Base-by-base conservation (phyloP, 176 grass and related monocot species). In the Oryza brachyantha region DNA sequence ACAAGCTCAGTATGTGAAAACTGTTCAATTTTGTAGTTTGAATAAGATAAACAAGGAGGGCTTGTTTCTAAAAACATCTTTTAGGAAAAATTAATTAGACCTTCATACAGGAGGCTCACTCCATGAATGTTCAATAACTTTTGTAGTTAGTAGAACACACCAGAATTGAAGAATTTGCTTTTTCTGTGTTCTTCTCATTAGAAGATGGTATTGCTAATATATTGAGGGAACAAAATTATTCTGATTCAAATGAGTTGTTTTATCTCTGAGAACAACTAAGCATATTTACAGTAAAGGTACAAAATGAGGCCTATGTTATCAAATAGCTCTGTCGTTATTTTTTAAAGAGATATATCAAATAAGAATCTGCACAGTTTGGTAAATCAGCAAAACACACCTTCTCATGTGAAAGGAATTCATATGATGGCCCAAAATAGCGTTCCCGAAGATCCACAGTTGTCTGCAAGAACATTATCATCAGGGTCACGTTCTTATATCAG, bases 371-470 rank as follows among this genome's bases (percentile, higher is more conserved):
- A 26, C 1, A 4, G 17, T 71, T 19, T 5, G n/a, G 14, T 29
- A 61, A 7, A 19, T 75, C 32, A 21, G 41, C n/a, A 24, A 55
- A 68, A 74, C 66, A 79, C 13, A 97, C 94, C 80, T 92, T 92
- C 13, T 94, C 91, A 70, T 97, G 91, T 61, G 91, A 90, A 72
- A 79, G 77, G 41, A 97, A 64, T 72, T 97, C 94, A 81, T 90
- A 89, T n/a, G 83, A 82, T 75, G 89, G 84, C 45, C 94, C 94
- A 58, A 97, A 97, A 89, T 90, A 94, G 31, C 94, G 84, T 70
- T 97, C 94, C 57, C 87, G 72, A 59, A 94, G 83, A 69, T 91
- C 91, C 5, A 67, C 11, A 13, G 81, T 60, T 29, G 45, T 84
- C 94, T 97, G 58, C 26, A 88, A 72, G 35, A 12, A 59, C 38